Evolutionary conservation across 1,284 basidiomycete genomes (phyloP).

Genomic region (Bjerkandera adusta): DNA sequence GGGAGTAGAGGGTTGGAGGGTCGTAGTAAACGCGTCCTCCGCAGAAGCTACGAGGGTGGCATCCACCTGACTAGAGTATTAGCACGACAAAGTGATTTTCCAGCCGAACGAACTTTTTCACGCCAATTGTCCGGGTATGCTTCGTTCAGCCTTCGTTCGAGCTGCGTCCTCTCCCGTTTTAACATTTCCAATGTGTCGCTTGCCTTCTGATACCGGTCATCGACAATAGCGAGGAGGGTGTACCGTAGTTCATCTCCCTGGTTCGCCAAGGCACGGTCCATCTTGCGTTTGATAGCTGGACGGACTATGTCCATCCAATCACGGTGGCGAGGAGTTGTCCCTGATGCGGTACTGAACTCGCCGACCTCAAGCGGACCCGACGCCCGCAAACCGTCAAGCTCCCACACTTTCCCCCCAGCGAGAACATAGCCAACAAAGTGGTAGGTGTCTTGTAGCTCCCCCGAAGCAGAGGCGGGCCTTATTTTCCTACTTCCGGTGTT

Average conservation of each 20-base stretch:
- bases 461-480: conserved; percentile 16
- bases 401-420: conserved; percentile 60
- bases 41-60: conserved; percentile 28
- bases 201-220: conserved; percentile 44
- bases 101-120: conserved; percentile 31
- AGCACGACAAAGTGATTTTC: neutral
- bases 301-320: conserved; percentile 60
- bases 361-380: conserved; percentile 58
- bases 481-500: conserved; percentile 18
- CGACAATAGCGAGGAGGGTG: conserved; percentile 58
- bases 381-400: conserved; percentile 41
- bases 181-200: conserved; percentile 53
- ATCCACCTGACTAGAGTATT: conserved; percentile 34
- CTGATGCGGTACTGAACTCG: conserved; percentile 27
- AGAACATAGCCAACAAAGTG: conserved; percentile 68
- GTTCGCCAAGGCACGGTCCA: conserved; percentile 47
- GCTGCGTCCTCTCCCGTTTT: conserved; percentile 41
- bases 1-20: conserved; percentile 23
- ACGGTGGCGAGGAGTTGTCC: conserved; percentile 6
- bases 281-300: conserved; percentile 56
- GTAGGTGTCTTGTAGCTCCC: conserved; percentile 44
- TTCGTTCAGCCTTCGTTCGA: conserved; percentile 45
- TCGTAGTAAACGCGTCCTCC: conserved; percentile 33
- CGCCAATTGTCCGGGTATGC: conserved; percentile 36
- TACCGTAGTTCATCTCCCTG: conserved; percentile 50